Evolutionary conservation across 192 early-diverging fungal species (phyloP).

Genomic region (Gorgonomyces haynaldii): DNA sequence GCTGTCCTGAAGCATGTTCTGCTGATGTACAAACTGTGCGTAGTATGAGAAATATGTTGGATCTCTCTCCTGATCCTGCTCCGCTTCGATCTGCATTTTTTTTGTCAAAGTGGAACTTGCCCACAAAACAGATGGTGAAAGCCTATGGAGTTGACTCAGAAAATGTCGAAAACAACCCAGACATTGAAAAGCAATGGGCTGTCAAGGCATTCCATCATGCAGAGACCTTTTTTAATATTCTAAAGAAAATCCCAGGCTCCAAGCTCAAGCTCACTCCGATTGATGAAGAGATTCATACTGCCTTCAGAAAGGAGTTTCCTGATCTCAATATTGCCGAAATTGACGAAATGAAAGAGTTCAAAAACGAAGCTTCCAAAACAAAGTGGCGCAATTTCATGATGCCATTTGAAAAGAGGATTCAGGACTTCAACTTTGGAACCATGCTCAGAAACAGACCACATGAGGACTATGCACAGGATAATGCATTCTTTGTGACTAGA

Average conservation of each 20-base stretch:
- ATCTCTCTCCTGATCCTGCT: conserved; percentile 42
- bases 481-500: conserved; percentile 75
- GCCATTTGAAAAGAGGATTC: conserved; percentile 75
- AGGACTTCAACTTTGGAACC: conserved; percentile 91
- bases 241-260: conserved; percentile 53
- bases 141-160: conserved; percentile 1
- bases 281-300: conserved; percentile 72
- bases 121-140: too few relatives aligned
- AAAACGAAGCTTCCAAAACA: conserved; percentile 64
- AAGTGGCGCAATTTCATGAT: conserved; percentile 83
- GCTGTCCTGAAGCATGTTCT: conserved; percentile 96
- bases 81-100: neutral
- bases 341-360: conserved; percentile 67
- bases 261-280: conserved; percentile 77
- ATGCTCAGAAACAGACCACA: conserved; percentile 63
- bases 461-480: conserved; percentile 74
- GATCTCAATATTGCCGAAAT: conserved; percentile 58
- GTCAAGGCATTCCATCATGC: conserved; percentile 93
- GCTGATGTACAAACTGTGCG: conserved; percentile 67
- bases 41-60: conserved; percentile 74
- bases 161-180: conserved; percentile 11
- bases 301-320: conserved; percentile 66
- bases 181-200: conserved; percentile 85
- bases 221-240: conserved; percentile 83
- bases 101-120: too few relatives aligned